Conservation (phyloP, 768 basidiomycete species). For the Amanita muscaria region DNA sequence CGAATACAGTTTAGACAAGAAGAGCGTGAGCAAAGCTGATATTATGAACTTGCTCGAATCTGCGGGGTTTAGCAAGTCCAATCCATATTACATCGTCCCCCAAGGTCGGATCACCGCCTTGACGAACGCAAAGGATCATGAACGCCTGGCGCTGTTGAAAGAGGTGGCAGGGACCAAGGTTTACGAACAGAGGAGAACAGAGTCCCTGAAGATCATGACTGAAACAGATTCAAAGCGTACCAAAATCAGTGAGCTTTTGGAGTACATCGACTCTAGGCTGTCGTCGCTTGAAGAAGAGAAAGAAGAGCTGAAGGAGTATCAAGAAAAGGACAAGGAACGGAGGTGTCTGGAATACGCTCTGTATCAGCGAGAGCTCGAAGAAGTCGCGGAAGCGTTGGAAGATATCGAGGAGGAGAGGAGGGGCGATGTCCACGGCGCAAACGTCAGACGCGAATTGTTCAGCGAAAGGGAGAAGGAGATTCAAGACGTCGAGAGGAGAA, state of each 20-base stretch:
- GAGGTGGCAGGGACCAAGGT: constrained; percentile 98
- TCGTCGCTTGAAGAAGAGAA: constrained; percentile 96
- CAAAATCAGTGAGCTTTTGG: constrained; percentile 85
- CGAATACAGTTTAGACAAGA: constrained; percentile 95
- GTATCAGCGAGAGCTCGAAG: constrained; percentile 84
- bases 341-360: constrained; percentile 92
- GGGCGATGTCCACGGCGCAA: constrained; percentile 77
- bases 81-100: constrained; percentile 98
- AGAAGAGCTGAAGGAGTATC: constrained; percentile 93
- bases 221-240: constrained; percentile 90
- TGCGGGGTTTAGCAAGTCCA: constrained; percentile 96
- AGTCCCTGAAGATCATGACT: constrained; percentile 93
- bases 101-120: constrained; percentile 97
- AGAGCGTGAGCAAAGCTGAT: constrained; percentile 91
- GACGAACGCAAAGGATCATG: constrained; percentile 94
- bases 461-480: constrained; percentile 79
- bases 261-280: constrained; percentile 85
- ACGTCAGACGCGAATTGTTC: constrained; percentile 74
- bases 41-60: constrained; percentile 96
- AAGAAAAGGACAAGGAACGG: constrained; percentile 90
- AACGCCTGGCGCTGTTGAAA: constrained; percentile 88
- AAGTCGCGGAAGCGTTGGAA: constrained; percentile 78
- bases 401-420: constrained; percentile 79
- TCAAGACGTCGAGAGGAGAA: constrained; percentile 68
- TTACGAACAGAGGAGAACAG: constrained; percentile 88